Evolutionary conservation across 2,329 filamentous ascomycete species (phyloP).

Genomic region (Colletotrichum lupini): DNA sequence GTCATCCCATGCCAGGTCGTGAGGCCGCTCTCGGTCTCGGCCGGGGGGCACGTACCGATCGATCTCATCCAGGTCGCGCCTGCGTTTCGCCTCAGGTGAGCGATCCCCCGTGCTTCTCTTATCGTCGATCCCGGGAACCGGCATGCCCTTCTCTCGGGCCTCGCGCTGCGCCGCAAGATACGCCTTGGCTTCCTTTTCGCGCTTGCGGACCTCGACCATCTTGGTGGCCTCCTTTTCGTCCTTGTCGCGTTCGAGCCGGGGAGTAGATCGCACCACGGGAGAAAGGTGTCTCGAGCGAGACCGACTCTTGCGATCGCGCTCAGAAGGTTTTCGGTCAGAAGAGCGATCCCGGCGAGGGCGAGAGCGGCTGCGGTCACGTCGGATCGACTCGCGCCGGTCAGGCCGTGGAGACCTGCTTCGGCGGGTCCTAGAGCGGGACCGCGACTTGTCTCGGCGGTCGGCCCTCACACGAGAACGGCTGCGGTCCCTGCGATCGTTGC

Average conservation of each 20-base stretch:
- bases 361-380: conserved; percentile 33
- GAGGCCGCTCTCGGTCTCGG: conserved; percentile 45
- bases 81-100: conserved; percentile 55
- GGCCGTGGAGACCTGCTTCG: conserved; percentile 43
- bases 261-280: conserved; percentile 14
- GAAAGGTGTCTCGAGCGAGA: conserved; percentile 55
- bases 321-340: conserved; percentile 36
- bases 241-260: conserved; percentile 48
- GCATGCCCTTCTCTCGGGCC: conserved; percentile 68
- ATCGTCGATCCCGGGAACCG: conserved; percentile 68
- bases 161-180: conserved; percentile 72
- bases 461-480: conserved; percentile 43
- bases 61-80: conserved; percentile 50
- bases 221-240: conserved; percentile 68
- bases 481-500: conserved; percentile 40
- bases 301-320: conserved; percentile 54
- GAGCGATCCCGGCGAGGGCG: conserved; percentile 38
- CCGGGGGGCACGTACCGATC: conserved; percentile 61
- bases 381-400: conserved; percentile 36
- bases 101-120: conserved; percentile 53
- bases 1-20: conserved; percentile 41
- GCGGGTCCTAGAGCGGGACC: conserved; percentile 28
- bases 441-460: conserved; percentile 25
- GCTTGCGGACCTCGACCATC: conserved; percentile 69
- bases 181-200: conserved; percentile 72